Evolutionary conservation across 2,329 filamentous ascomycete species (phyloP).

Genomic region (Claviceps sorghi): DNA sequence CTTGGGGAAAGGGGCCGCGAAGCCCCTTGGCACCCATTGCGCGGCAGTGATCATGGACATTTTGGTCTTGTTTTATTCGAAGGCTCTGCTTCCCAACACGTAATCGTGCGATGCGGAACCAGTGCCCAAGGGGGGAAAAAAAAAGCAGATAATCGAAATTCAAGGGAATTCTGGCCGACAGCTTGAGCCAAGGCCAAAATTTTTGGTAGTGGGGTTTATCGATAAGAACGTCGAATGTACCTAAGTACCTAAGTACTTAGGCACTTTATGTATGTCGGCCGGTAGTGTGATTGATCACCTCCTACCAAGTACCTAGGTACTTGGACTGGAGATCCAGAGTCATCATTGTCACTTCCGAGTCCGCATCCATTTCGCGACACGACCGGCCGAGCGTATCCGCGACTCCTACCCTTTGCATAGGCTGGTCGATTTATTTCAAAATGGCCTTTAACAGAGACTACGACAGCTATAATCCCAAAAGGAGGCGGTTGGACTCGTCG

Average conservation of each 20-base stretch:
- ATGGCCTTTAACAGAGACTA: slow-evolving; percentile 24
- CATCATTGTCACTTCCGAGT: not conserved
- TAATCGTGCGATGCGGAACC: not conserved
- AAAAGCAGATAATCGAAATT: too few relatives aligned
- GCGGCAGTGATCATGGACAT: slow-evolving; percentile 68
- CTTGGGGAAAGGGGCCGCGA: slow-evolving; percentile 59
- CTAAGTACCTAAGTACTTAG: too few relatives aligned
- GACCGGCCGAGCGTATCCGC: not conserved
- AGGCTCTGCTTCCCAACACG: not conserved
- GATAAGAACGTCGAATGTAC: slow-evolving; percentile 17
- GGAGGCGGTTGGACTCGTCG: slow-evolving; percentile 22
- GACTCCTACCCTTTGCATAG: not conserved
- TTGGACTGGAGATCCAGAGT: not conserved
- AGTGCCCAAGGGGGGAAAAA: not conserved
- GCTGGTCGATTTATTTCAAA: not conserved
- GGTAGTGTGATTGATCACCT: too few relatives aligned
- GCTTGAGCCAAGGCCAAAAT: slow-evolving; percentile 14
- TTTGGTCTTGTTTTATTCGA: not conserved
- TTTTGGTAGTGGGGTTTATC: slow-evolving; percentile 25
- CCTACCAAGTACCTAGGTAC: too few relatives aligned
- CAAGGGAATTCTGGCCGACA: not conserved
- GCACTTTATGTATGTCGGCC: too few relatives aligned
- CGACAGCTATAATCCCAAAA: slow-evolving; percentile 24
- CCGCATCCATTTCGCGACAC: not conserved
- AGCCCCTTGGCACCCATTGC: slow-evolving; percentile 62